Conservation (phyloP, 1,139 yeast genomes). For the Zhuliangozyma parablackwelliae region DNA sequence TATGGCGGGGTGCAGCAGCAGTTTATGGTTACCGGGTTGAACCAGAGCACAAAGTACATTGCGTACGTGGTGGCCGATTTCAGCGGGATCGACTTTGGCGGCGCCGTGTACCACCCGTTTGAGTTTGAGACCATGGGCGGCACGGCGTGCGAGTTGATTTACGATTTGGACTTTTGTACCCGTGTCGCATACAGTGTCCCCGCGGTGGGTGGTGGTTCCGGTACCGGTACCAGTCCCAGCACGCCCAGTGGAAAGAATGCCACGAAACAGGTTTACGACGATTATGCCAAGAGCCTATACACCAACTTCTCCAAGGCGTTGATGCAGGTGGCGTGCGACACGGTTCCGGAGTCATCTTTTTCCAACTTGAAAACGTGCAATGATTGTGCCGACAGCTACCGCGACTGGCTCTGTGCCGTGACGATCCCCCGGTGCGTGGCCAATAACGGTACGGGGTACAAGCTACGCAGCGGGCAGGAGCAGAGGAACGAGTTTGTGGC, state of each 20-base stretch:
- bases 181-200: conserved; percentile 90
- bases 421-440: conserved; percentile 85
- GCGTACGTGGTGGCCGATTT: conserved; percentile 62
- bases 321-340: conserved; percentile 75
- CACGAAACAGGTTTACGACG: conserved; percentile 52
- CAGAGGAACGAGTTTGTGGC: conserved; percentile 57
- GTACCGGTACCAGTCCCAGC: too few species aligned
- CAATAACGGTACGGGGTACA: conserved; percentile 41
- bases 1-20: conserved; percentile 53
- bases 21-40: conserved; percentile 58
- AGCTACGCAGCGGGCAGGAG: conserved; percentile 40
- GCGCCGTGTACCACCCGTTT: conserved; percentile 58
- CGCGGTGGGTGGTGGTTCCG: conserved; percentile 31
- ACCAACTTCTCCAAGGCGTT: conserved; percentile 70
- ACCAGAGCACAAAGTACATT: conserved; percentile 56
- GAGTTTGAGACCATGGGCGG: conserved; percentile 56
- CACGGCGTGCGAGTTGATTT: conserved; percentile 67
- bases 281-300: conserved; percentile 52
- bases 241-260: conserved; percentile 14
- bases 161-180: conserved; percentile 69
- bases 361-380: conserved; percentile 72
- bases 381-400: conserved; percentile 69
- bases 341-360: conserved; percentile 61
- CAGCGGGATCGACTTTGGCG: conserved; percentile 47
- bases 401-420: conserved; percentile 86